phyloP scores from a whole-genome alignment of 208 protist genomes.

The Leishmania braziliensis region DNA sequence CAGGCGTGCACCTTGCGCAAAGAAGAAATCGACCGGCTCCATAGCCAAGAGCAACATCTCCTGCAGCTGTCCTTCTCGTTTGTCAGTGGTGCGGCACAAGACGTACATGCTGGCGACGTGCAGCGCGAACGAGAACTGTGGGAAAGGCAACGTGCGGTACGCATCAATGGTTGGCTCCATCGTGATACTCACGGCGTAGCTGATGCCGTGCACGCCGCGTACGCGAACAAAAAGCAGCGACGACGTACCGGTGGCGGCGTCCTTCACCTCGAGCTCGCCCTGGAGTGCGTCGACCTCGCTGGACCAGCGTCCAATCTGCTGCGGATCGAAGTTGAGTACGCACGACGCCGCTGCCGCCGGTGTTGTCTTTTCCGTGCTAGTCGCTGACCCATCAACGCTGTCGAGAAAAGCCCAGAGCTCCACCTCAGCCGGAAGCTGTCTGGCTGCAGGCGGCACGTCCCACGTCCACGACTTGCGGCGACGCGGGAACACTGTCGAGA shows the following conservation, averaged over 20 bases:
- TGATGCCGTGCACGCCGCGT: constrained; percentile 54
- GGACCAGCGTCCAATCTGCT: constrained; percentile 15
- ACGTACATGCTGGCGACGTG: constrained; percentile 57
- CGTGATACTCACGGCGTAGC: constrained; percentile 80
- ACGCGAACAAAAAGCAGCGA: constrained; percentile 72
- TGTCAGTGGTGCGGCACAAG: constrained; percentile 33
- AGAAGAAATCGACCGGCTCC: constrained; percentile 43
- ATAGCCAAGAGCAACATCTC: constrained; percentile 53
- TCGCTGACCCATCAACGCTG: neutral
- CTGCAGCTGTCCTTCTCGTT: constrained; percentile 13
- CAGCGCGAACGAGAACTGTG: constrained; percentile 61
- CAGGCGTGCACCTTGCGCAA: constrained; percentile 37
- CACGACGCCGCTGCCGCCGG: neutral
- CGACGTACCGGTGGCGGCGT: constrained; percentile 15
- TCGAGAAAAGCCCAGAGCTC: constrained; percentile 24
- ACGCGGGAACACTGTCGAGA: constrained; percentile 51
- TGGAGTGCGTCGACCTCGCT: constrained; percentile 23
- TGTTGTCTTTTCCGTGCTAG: neutral
- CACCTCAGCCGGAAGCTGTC: constrained; percentile 9
- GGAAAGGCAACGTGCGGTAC: constrained; percentile 59
- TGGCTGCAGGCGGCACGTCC: constrained; percentile 31
- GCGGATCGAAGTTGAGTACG: constrained; percentile 74
- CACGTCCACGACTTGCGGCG: constrained; percentile 67
- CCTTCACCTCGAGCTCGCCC: constrained; percentile 29
- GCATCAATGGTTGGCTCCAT: constrained; percentile 65